Evolutionary conservation across 306 rosid genomes (phyloP).

Genomic region (Carpinus fangiana): DNA sequence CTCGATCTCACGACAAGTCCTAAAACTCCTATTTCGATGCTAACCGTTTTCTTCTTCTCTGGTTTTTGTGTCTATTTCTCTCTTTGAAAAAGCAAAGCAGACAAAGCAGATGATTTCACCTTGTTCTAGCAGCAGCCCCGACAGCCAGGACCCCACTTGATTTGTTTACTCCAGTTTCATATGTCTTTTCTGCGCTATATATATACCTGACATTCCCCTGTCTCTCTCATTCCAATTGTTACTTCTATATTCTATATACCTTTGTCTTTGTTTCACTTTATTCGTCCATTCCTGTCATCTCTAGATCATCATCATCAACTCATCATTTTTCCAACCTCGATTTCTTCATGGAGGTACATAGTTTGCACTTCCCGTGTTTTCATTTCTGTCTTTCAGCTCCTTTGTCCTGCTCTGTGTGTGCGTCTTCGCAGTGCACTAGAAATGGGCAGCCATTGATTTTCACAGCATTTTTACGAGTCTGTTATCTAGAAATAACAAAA

Average conservation of each 20-base stretch:
- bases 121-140: not conserved
- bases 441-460: not conserved
- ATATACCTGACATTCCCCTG: constrained; percentile 15
- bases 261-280: constrained; percentile 3
- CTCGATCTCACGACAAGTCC: constrained; percentile 22
- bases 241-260: not conserved
- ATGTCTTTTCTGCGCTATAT: constrained; percentile 8
- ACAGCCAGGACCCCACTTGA: constrained; percentile 24
- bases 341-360: constrained; percentile 29
- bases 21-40: constrained; percentile 23
- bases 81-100: constrained; percentile 20
- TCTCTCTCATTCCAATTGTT: constrained; percentile 6
- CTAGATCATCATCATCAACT: not conserved
- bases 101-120: constrained; percentile 12
- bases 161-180: constrained; percentile 7
- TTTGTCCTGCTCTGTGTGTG: not conserved
- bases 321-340: constrained; percentile 10
- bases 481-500: not conserved
- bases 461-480: not conserved
- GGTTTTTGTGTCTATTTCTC: constrained; percentile 2
- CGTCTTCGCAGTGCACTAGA: not conserved
- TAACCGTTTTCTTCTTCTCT: constrained; percentile 13
- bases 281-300: not conserved
- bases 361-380: not conserved
- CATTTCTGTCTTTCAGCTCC: not conserved